Base-by-base conservation (phyloP, 108 stramenopile genomes). In the Poteriospumella lacustris region DNA sequence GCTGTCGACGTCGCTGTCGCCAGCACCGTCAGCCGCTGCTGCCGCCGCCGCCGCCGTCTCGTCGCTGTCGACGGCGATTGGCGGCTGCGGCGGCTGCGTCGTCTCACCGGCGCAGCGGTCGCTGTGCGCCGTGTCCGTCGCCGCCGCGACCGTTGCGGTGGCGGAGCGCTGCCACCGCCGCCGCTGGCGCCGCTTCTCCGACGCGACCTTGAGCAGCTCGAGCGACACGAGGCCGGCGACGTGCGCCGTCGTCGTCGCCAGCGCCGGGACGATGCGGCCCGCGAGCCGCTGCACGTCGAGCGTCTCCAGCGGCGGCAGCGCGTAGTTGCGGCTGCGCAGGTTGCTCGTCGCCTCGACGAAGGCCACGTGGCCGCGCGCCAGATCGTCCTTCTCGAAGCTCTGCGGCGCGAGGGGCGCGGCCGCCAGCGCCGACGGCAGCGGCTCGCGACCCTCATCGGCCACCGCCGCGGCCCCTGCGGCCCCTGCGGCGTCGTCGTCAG, bases 101-200 rank as follows among this genome's bases (percentile, higher is more conserved):
- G n/a, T n/a, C n/a, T n/a, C n/a, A n/a, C n/a, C n/a, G n/a, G n/a
- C n/a, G n/a, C n/a, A n/a, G n/a, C n/a, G n/a, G n/a, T n/a, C n/a
- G n/a, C n/a, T n/a, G n/a, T n/a, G n/a, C n/a, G n/a, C n/a, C n/a
- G n/a, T n/a, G n/a, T n/a, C n/a, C n/a, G n/a, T n/a, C n/a, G n/a
- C n/a, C n/a, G n/a, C n/a, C n/a, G n/a, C n/a, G n/a, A n/a, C n/a
- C 80, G 41, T 84, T 84, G 19, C 84, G 83, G 36, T 34, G 36
- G 3, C 24, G 3, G 3, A 34, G 28, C 36, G 36, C 9, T 5
- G 36, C 5, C 24, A 3, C 36, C 3, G 28, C 60, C 24, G 3
- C 15, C 36, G 28, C 36, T 34, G 31, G 3, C 28, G 9, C 24
- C 15, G 28, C 3, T 64, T 34, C 31, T 64, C 60, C 36, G 60